Evolutionary conservation across 202 grass and related monocot species (phyloP).

Genomic region (Panicum hallii): DNA sequence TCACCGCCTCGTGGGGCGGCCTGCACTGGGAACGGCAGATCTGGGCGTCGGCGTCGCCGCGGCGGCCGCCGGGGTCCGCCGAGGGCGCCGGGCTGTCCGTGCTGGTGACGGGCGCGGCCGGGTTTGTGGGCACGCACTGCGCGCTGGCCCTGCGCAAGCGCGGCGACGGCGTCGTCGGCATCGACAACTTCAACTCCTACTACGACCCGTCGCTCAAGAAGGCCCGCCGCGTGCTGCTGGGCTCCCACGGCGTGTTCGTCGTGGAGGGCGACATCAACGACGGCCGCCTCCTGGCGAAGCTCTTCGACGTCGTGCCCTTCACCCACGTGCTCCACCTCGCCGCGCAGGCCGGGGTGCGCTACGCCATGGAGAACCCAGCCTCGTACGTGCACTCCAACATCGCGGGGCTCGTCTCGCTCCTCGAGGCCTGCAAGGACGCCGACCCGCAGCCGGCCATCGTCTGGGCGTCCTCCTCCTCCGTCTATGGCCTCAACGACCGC

Average conservation of each 20-base stretch:
- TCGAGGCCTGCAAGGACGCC: conserved; percentile 81
- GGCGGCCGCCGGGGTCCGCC: conserved; percentile 57
- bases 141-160: conserved; percentile 64
- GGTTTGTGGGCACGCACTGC: conserved; percentile 75
- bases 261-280: conserved; percentile 90
- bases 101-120: conserved; percentile 75
- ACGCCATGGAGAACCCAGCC: conserved; percentile 87
- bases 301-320: conserved; percentile 77
- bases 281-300: conserved; percentile 57
- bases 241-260: conserved; percentile 75
- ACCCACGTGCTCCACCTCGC: conserved; percentile 90
- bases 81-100: conserved; percentile 66
- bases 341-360: conserved; percentile 86
- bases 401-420: conserved; percentile 75
- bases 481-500: conserved; percentile 84
- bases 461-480: conserved; percentile 95
- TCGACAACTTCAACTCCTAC: conserved; percentile 88
- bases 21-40: conserved; percentile 90
- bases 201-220: conserved; percentile 87
- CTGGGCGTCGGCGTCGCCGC: conserved; percentile 70
- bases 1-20: conserved; percentile 75
- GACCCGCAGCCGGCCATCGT: conserved; percentile 83
- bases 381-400: conserved; percentile 95
- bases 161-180: conserved; percentile 78
- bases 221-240: conserved; percentile 66